Evolutionary conservation across 495 filamentous ascomycete species (phyloP), one percentile per base, ranked within the genome.

Genomic region (Trichoderma virens): DNA sequence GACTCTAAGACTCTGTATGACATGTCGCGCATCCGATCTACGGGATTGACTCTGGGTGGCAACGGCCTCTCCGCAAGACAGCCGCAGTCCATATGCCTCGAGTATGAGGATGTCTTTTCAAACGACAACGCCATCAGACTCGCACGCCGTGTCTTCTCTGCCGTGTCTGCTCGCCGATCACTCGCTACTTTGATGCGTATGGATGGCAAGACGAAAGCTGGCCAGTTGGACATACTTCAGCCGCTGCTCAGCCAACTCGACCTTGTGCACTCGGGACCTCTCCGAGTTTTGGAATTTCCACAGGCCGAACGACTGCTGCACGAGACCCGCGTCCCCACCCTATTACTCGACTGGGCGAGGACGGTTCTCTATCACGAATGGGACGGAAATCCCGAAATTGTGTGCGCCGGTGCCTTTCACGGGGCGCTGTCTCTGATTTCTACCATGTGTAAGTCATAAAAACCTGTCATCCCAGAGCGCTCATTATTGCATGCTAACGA

Each of bases 291-390:
- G 16, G 72, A 77, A 8, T 85, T 85, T 67, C 72, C 78, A 3
- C 73, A 79, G 34, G 65, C 70, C 0, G 80, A 83, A 27, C 73
- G 77, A 45, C 73, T 73, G 8, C 59, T 83, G 3, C 82, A 83
- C 63, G 79, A 83, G 62, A 78, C 77, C 16, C 75, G 82, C n/a
- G 73, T 85, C 23, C 79, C 81, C 14, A 78, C 79, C 14, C 67
- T 85, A 27, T 70, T 92, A n/a, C 75, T 92, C 8, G 90, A 93
- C 70, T 93, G 89, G 90, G 83, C 92, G 23, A 82, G 87, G 62
- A 86, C 88, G 0, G 80, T 92, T 16, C 82, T 95, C 70, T 71
- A 93, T 16, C 84, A 86, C 41, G 85, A 88, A 66, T 95, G 91
- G 91, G 84, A 91, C 69, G 89, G 90, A 7, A 84, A 84, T 64